A percentile compares a stretch with the other conserved stretches of the same genome.
Evolutionary conservation across 768 basidiomycete species (phyloP).

Genomic region (Collybia mongolica): DNA sequence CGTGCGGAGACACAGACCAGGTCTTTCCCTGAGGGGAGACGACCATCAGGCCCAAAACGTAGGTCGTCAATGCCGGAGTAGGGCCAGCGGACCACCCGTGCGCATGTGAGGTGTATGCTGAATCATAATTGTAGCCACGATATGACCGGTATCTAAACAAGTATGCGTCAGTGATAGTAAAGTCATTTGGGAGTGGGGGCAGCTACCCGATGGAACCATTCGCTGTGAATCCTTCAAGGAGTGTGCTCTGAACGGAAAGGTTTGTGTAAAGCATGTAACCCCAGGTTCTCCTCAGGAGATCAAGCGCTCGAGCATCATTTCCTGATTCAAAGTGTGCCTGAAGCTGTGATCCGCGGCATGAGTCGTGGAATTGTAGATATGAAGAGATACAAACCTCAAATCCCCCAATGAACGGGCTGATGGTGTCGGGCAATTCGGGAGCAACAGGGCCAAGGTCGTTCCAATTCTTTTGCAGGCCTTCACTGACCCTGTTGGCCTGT

Average conservation of each 20-base stretch:
- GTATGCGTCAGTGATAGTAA: neutral
- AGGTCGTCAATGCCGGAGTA: constrained; percentile 55
- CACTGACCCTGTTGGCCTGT: constrained; percentile 41
- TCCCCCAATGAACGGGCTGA: constrained; percentile 58
- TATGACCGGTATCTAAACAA: constrained; percentile 45
- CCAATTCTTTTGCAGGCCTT: constrained; percentile 51
- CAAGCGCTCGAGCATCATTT: constrained; percentile 49
- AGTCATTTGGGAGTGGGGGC: neutral
- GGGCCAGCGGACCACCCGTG: constrained; percentile 63
- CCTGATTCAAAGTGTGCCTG: constrained; percentile 59
- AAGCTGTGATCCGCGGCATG: constrained; percentile 28
- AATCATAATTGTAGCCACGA: constrained; percentile 55
- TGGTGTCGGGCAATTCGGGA: constrained; percentile 57
- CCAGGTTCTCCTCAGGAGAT: constrained; percentile 54
- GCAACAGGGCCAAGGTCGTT: constrained; percentile 49
- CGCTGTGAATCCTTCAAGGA: constrained; percentile 57
- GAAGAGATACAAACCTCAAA: constrained; percentile 42
- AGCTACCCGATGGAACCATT: constrained; percentile 54
- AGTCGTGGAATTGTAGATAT: neutral
- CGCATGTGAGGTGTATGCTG: constrained; percentile 57
- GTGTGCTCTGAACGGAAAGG: constrained; percentile 52
- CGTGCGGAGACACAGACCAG: constrained; percentile 48
- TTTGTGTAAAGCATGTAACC: constrained; percentile 60
- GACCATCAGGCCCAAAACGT: constrained; percentile 52
- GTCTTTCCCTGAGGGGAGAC: constrained; percentile 44